phyloP scores from a whole-genome alignment of 73 alveolate genomes.

The Effrenium voratum region DNA sequence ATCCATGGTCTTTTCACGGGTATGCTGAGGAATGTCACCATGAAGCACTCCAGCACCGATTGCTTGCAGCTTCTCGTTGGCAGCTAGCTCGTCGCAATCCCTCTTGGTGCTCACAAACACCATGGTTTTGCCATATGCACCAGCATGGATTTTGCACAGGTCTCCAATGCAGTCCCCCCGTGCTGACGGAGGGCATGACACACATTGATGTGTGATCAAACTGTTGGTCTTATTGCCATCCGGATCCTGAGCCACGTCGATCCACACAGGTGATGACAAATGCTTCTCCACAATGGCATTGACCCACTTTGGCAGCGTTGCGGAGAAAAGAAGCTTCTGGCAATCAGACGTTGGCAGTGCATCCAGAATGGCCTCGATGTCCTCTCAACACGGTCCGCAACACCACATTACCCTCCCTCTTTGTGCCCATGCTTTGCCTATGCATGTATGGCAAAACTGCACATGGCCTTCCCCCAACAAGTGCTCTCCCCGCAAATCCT shows the following conservation, averaged over 20 bases:
- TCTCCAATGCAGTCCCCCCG: conserved; percentile 90
- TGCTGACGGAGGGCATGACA: conserved; percentile 33
- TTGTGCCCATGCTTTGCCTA: too few relatives aligned
- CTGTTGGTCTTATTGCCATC: conserved; percentile 96
- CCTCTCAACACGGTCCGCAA: too few relatives aligned
- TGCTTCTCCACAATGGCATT: conserved; percentile 96
- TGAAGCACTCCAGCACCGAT: conserved; percentile 96
- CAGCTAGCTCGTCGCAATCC: conserved; percentile 95
- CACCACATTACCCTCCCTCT: too few relatives aligned
- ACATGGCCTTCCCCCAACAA: too few relatives aligned
- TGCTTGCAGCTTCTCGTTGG: conserved; percentile 68
- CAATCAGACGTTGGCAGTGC: conserved; percentile 95
- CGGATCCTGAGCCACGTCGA: conserved; percentile 98
- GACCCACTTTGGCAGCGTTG: conserved; percentile 99
- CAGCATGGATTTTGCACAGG: conserved; percentile 90
- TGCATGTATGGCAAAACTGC: too few relatives aligned
- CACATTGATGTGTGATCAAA: conserved; percentile 75
- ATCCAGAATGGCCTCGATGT: conserved; percentile 98
- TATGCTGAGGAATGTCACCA: conserved; percentile 96
- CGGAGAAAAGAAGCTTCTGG: conserved; percentile 98
- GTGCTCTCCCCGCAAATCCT: too few relatives aligned
- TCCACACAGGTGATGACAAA: conserved; percentile 94
- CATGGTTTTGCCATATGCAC: conserved; percentile 95
- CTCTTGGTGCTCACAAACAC: conserved; percentile 96
- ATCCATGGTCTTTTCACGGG: conserved; percentile 98